Evolutionary conservation across 306 rosid genomes (phyloP).

Genomic region (Fragaria ananassa): DNA sequence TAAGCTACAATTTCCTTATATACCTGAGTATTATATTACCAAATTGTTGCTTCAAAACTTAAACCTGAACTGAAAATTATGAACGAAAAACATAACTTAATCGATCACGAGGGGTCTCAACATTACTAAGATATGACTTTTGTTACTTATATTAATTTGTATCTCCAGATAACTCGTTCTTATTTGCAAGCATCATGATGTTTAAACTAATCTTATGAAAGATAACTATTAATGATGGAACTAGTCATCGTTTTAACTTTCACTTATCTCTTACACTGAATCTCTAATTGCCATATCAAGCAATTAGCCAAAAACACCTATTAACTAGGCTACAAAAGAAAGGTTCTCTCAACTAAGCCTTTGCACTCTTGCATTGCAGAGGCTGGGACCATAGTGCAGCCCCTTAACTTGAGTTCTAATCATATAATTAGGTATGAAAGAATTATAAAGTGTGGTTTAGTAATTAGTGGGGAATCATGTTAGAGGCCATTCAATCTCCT

Average conservation of each 20-base stretch:
- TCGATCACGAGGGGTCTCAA: not conserved
- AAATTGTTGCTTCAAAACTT: not conserved
- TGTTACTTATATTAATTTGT: too few species aligned
- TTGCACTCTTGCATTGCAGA: not conserved
- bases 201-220: not conserved
- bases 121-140: too few species aligned
- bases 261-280: not conserved
- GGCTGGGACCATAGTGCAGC: not conserved
- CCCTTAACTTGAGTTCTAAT: not conserved
- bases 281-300: not conserved
- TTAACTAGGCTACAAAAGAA: not conserved
- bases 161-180: too few species aligned
- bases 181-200: too few species aligned
- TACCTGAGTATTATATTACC: not conserved
- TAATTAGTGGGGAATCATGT: not conserved
- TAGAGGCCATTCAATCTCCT: constrained; percentile 26
- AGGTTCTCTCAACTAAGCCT: not conserved
- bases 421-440: not conserved
- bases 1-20: too few species aligned
- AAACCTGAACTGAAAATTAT: not conserved
- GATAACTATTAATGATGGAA: too few species aligned
- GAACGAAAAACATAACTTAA: too few species aligned
- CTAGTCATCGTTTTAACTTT: not conserved
- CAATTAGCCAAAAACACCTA: not conserved
- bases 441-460: too few species aligned